A percentile compares a stretch with the other conserved stretches of the same genome.
phyloP scores from a whole-genome alignment of 2,329 filamentous ascomycete species.

The Plenodomus tracheiphilus region DNA sequence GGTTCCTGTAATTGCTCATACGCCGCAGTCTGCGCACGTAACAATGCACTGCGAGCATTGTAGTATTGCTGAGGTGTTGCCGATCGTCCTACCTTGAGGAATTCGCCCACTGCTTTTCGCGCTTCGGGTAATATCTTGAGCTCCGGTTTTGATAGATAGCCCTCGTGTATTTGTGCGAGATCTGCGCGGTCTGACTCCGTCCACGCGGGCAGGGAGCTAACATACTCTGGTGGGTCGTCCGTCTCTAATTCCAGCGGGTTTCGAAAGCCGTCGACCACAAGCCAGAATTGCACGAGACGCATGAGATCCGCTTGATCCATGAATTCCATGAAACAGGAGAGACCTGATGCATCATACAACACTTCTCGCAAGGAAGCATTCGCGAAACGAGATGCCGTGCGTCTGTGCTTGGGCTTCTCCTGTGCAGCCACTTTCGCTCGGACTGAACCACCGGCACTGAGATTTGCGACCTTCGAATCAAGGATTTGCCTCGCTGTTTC shows the following conservation, averaged over 20 bases:
- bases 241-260: conserved; percentile 89
- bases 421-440: conserved; percentile 46
- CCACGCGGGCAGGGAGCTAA: conserved; percentile 61
- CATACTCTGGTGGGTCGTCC: conserved; percentile 64
- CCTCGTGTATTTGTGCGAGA: conserved; percentile 87
- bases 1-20: conserved; percentile 81
- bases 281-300: conserved; percentile 94
- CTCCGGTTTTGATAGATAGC: conserved; percentile 81
- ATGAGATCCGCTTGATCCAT: conserved; percentile 92
- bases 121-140: conserved; percentile 74
- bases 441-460: conserved; percentile 68
- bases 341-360: conserved; percentile 83
- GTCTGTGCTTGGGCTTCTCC: conserved; percentile 41
- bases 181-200: conserved; percentile 83
- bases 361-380: conserved; percentile 80
- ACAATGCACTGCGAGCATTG: conserved; percentile 76
- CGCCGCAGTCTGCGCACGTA: conserved; percentile 79
- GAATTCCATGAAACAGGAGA: conserved; percentile 99
- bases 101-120: conserved; percentile 71
- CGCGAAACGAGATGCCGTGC: conserved; percentile 66
- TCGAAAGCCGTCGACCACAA: conserved; percentile 94
- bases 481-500: conserved; percentile 90
- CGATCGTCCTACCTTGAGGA: conserved; percentile 74
- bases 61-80: conserved; percentile 83
- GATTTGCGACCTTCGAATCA: conserved; percentile 83